A percentile compares a stretch with the other conserved stretches of the same genome.
Evolutionary conservation across 2,329 filamentous ascomycete species (phyloP).

Genomic region (Colletotrichum sp.): DNA sequence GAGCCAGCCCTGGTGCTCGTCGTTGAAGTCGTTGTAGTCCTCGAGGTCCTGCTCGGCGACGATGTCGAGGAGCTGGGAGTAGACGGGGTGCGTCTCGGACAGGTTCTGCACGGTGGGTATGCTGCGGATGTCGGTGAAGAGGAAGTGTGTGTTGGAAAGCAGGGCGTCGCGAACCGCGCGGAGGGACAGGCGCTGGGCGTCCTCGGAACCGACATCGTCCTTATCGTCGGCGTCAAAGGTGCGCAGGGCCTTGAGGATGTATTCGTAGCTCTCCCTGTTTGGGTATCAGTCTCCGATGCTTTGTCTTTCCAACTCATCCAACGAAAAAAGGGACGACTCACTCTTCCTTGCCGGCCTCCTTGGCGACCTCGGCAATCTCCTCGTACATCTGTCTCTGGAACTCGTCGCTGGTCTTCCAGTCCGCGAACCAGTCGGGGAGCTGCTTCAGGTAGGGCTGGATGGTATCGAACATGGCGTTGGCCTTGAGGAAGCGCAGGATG

Average conservation of each 20-base stretch:
- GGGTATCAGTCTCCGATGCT: not conserved
- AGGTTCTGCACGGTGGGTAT: constrained; percentile 87
- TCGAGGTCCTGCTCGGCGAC: constrained; percentile 94
- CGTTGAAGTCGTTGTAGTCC: constrained; percentile 94
- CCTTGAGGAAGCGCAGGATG: constrained; percentile 83
- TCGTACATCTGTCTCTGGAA: constrained; percentile 86
- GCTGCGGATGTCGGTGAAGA: constrained; percentile 81
- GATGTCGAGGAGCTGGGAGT: constrained; percentile 92
- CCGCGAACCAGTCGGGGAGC: constrained; percentile 79
- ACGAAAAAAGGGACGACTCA: constrained; percentile 48
- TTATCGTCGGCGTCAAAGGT: constrained; percentile 64
- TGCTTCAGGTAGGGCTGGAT: constrained; percentile 84
- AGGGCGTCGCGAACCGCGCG: constrained; percentile 61
- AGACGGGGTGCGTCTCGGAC: constrained; percentile 80
- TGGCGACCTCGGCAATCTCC: constrained; percentile 80
- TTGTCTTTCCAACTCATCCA: too few species aligned
- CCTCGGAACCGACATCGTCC: constrained; percentile 61
- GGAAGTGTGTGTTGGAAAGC: constrained; percentile 62
- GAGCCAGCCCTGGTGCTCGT: constrained; percentile 87
- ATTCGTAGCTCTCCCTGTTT: constrained; percentile 67
- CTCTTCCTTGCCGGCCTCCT: constrained; percentile 78
- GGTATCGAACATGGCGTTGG: constrained; percentile 79
- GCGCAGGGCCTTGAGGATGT: constrained; percentile 66
- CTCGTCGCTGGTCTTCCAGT: constrained; percentile 84
- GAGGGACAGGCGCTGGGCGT: constrained; percentile 65